A percentile compares a stretch with the other conserved stretches of the same genome.
phyloP scores from a whole-genome alignment of 371 early-diverging fungal genomes.

The Mucor sp. region DNA sequence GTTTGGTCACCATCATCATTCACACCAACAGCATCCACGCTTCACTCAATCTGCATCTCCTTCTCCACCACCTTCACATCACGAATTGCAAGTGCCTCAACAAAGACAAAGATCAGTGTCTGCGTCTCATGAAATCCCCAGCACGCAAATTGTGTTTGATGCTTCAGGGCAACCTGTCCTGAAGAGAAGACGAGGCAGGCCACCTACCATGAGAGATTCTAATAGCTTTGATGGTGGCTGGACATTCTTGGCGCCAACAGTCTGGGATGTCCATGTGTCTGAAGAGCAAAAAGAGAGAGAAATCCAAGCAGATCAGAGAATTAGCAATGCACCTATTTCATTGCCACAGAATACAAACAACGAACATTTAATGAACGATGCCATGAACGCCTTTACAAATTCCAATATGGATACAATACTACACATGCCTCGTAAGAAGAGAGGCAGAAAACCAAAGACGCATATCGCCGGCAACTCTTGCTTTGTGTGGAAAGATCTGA shows the following conservation, averaged over 20 bases:
- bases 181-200: conserved; percentile 46
- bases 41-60: background rate
- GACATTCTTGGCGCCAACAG: conserved; percentile 51
- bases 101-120: conserved; percentile 7
- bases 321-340: background rate
- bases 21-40: background rate
- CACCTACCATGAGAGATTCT: conserved; percentile 30
- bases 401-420: conserved; percentile 47
- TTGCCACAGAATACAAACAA: background rate
- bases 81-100: background rate
- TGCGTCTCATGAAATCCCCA: conserved; percentile 14
- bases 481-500: conserved; percentile 47
- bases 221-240: conserved; percentile 32
- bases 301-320: conserved; percentile 6
- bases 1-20: no score
- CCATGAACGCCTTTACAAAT: conserved; percentile 50
- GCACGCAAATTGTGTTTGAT: conserved; percentile 17
- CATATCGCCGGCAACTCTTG: conserved; percentile 54
- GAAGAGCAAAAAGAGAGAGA: conserved; percentile 16
- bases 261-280: conserved; percentile 39
- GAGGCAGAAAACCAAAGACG: conserved; percentile 52
- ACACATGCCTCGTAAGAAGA: conserved; percentile 47
- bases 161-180: conserved; percentile 35
- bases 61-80: background rate
- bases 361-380: conserved; percentile 23